Percentiles rank a stretch among this genome's conserved stretches.
Conservation (phyloP, 345 rosid genomes). For the Aethionema arabicum region DNA sequence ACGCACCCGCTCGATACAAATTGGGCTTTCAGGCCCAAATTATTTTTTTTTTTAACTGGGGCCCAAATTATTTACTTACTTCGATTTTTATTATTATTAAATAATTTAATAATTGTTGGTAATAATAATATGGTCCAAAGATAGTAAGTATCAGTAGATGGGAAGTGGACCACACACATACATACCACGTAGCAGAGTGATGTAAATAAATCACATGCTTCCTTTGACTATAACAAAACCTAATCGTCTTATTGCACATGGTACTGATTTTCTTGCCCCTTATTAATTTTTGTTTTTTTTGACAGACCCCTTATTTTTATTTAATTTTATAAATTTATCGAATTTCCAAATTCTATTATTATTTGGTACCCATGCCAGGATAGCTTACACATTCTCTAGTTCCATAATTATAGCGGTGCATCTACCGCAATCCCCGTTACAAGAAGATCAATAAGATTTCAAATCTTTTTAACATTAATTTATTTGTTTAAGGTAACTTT, state of each 20-base stretch:
- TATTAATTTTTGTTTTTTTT: no score
- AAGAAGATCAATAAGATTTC: neutral
- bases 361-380: constrained; percentile 26
- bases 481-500: constrained; percentile 1
- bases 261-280: constrained; percentile 18
- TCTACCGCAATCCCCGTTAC: constrained; percentile 36
- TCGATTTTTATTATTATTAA: no score
- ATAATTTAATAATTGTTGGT: neutral
- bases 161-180: neutral
- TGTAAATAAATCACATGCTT: constrained; percentile 24
- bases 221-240: constrained; percentile 22
- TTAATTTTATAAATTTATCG: neutral
- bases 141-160: neutral
- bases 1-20: no score
- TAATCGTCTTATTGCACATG: constrained; percentile 35
- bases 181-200: constrained; percentile 5
- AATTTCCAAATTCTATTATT: constrained; percentile 19
- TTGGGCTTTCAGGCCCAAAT: no score
- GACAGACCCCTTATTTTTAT: no score
- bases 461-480: neutral
- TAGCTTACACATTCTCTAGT: neutral
- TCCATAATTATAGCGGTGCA: constrained; percentile 25
- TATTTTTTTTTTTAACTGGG: no score
- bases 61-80: no score
- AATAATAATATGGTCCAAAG: constrained; percentile 14